Conservation (phyloP, 768 basidiomycete genomes). For the Ramaria sp. region DNA sequence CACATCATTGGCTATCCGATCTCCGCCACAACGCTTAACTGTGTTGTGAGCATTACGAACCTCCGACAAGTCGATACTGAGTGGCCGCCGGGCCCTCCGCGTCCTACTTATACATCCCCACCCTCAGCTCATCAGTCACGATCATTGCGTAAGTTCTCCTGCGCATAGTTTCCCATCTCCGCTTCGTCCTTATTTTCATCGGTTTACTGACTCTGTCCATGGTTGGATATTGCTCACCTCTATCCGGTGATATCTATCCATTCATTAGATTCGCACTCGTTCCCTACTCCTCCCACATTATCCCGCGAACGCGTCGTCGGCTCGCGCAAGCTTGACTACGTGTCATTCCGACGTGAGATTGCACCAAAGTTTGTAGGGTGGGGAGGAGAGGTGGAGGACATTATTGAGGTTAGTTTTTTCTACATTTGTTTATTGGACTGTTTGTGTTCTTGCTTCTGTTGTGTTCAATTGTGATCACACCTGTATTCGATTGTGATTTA, state of each 20-base stretch:
- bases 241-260: no score
- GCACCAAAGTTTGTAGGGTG: conserved; percentile 10
- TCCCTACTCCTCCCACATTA: no score
- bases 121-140: no score
- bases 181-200: background rate
- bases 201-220: no score
- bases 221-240: no score
- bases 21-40: conserved; percentile 29
- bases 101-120: background rate
- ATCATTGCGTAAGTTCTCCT: no score
- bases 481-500: no score
- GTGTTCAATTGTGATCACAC: no score
- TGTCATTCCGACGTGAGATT: background rate
- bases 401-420: conserved; percentile 11
- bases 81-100: background rate
- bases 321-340: background rate
- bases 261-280: no score
- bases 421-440: conserved; percentile 11
- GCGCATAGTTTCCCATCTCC: no score
- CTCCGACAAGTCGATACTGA: background rate
- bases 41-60: conserved; percentile 19
- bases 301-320: background rate
- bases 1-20: conserved; percentile 40
- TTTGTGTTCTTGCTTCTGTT: background rate
- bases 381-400: conserved; percentile 9